Conservation (phyloP, 768 basidiomycete genomes). For the Lyophyllum atratum region DNA sequence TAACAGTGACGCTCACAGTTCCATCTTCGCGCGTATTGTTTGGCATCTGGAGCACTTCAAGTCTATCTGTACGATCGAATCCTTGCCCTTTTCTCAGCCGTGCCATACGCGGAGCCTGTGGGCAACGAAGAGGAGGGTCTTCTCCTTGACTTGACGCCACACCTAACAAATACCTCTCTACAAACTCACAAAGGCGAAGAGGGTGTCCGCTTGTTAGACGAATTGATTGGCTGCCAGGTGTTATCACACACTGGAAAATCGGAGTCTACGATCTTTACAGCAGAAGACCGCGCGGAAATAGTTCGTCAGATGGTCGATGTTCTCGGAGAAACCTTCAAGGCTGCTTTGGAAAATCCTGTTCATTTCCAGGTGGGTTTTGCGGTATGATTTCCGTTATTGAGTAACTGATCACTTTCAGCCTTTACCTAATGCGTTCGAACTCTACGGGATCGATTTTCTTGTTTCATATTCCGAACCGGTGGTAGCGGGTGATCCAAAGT, state of each 20-base stretch:
- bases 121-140: constrained; percentile 24
- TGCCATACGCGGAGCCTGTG: constrained; percentile 60
- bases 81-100: constrained; percentile 85
- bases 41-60: constrained; percentile 73
- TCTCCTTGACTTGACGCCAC: constrained; percentile 60
- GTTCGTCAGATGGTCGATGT: constrained; percentile 62
- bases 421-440: constrained; percentile 89
- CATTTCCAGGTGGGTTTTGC: constrained; percentile 72
- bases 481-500: constrained; percentile 28
- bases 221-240: constrained; percentile 69
- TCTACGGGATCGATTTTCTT: constrained; percentile 94
- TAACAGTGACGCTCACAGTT: constrained; percentile 56
- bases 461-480: constrained; percentile 46
- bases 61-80: constrained; percentile 82
- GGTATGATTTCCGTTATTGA: not conserved
- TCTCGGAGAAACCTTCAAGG: constrained; percentile 82
- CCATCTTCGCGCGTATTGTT: constrained; percentile 88
- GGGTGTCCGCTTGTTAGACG: constrained; percentile 76
- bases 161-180: constrained; percentile 92
- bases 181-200: constrained; percentile 70
- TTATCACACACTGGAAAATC: constrained; percentile 29
- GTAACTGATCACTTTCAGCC: constrained; percentile 45
- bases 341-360: constrained; percentile 77
- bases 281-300: constrained; percentile 44
- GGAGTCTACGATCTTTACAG: constrained; percentile 23